Evolutionary conservation across 768 basidiomycete genomes (phyloP), one percentile per base, ranked within the genome.

Genomic region (Tricholoma terreum): DNA sequence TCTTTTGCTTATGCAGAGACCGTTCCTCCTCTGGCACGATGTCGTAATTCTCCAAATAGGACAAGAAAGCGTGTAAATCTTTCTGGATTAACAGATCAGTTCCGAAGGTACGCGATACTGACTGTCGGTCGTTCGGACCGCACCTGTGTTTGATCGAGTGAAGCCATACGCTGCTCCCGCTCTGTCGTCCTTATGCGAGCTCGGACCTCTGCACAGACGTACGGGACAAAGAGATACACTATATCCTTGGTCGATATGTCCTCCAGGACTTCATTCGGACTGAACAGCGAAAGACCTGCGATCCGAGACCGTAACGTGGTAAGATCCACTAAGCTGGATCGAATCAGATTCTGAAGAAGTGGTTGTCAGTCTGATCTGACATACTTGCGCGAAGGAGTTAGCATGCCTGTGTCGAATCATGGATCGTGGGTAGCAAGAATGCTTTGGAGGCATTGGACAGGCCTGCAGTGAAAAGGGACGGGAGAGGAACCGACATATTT

Each of bases 201-300:
- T 63, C 85, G 79, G 24, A 89, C 78, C 61, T 93, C 87, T 17
- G 87, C 83, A 34, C 76, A 67, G 19, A 85, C 78, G 65, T 80
- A 94, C 0, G 89, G 86, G 4, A 91, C 84, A 38, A 85, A 76
- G 10, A 96, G 77, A 70, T 91, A 94, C 1, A 87, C 73, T 34
- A 94, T 73, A 73, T 94, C 84, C 33, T 77, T 72, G 1, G 92
- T 92, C 2, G 89, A 77, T 55, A 96, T 84, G 69, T 96, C 93
- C 45, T 92, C 89, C 15, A 94, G 73, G 0, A 77, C 78, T 65
- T 96, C 93, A 65, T 95, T 95, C 3, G 86, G 77, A 57, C 92
- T 94, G 74, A 95, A 93, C 34, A 95, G 72, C 0, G 84, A 81
- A 43, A 94, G 75, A 36, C 77, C 78, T 22, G 78, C 62, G 55